phyloP scores from a whole-genome alignment of 139 green algal genomes.

The Dunaliella primolecta region DNA sequence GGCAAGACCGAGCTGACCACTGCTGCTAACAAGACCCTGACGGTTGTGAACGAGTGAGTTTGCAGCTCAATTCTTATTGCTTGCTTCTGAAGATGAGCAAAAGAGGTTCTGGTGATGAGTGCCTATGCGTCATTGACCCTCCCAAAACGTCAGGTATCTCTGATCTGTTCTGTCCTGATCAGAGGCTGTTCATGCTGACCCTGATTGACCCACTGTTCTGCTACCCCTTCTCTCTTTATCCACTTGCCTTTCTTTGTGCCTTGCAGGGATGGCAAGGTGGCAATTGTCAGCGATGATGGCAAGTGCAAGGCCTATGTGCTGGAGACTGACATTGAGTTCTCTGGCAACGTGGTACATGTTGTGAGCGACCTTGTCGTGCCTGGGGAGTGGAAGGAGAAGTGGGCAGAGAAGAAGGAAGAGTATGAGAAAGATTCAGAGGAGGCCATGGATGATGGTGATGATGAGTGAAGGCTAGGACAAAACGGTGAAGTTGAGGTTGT shows the following conservation, averaged over 20 bases:
- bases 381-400: neutral
- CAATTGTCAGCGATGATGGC: neutral
- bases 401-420: neutral
- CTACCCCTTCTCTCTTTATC: too few species aligned
- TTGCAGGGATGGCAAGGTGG: neutral
- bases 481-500: neutral
- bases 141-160: too few species aligned
- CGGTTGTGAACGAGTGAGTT: neutral
- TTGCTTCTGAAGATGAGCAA: too few species aligned
- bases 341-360: neutral
- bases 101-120: too few species aligned
- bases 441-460: neutral
- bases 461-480: neutral
- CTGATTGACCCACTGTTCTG: too few species aligned
- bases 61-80: too few species aligned
- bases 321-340: neutral
- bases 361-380: neutral
- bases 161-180: too few species aligned
- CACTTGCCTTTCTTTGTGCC: too few species aligned
- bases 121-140: too few species aligned
- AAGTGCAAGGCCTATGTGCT: neutral
- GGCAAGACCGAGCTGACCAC: neutral
- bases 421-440: neutral
- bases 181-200: too few species aligned
- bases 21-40: neutral